Percentiles rank a stretch among this genome's conserved stretches.
Evolutionary conservation across 1,284 basidiomycete genomes (phyloP).

Genomic region (Cryptococcus wingfieldii): DNA sequence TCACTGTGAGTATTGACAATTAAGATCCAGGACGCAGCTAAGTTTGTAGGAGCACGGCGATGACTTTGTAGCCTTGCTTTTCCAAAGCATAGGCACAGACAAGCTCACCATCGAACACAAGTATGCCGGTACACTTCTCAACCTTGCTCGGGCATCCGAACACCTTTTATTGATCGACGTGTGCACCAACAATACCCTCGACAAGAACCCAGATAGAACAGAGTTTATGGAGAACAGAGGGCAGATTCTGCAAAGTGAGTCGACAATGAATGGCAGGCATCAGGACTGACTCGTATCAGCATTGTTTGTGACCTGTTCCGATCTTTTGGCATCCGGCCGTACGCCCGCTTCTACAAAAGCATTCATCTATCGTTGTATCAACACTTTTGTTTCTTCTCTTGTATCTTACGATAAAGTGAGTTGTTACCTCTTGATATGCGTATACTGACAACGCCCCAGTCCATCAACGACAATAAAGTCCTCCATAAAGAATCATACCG

Average conservation of each 20-base stretch:
- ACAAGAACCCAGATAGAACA: conserved; percentile 15
- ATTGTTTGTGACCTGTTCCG: conserved; percentile 25
- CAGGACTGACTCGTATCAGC: conserved; percentile 9
- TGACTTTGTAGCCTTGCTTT: conserved; percentile 58
- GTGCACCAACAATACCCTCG: conserved; percentile 1
- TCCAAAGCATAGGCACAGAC: conserved; percentile 57
- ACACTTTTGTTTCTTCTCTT: conserved; percentile 36
- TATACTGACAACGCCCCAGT: conserved; percentile 5
- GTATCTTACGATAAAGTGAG: conserved; percentile 31
- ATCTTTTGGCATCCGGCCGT: conserved; percentile 17
- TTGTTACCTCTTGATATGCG: background rate
- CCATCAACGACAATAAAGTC: conserved; percentile 21
- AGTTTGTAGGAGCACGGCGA: conserved; percentile 53
- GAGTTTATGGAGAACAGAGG: conserved; percentile 25
- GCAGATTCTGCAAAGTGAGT: conserved; percentile 24
- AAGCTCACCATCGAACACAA: conserved; percentile 59
- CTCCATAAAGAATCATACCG: conserved; percentile 34
- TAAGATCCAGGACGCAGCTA: conserved; percentile 1
- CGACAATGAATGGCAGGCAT: background rate
- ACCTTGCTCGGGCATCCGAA: conserved; percentile 23
- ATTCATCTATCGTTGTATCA: conserved; percentile 42
- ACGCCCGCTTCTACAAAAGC: conserved; percentile 30
- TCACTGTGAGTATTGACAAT: conserved; percentile 52
- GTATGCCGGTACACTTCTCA: conserved; percentile 53
- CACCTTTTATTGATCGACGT: conserved; percentile 31